Evolutionary conservation across 2,329 filamentous ascomycete genomes (phyloP).

Genomic region (Pseudogymnoascus sp.): DNA sequence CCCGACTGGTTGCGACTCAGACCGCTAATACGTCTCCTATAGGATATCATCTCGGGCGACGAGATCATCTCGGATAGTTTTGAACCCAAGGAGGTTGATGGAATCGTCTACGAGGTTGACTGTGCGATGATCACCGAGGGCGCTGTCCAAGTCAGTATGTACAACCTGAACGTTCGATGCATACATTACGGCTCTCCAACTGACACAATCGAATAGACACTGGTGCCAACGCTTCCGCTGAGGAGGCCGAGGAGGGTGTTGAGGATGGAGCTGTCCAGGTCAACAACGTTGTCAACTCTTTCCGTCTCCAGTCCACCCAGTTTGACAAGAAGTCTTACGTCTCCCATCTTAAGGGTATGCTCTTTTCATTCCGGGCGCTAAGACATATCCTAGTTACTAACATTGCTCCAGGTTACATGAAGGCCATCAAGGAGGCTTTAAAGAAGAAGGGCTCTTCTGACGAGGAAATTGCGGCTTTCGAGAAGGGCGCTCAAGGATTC

Average conservation of each 20-base stretch:
- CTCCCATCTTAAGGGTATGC: conserved; percentile 73
- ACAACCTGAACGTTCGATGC: conserved; percentile 7
- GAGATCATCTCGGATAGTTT: conserved; percentile 97
- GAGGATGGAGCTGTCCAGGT: conserved; percentile 68
- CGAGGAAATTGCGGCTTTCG: conserved; percentile 69
- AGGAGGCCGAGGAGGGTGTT: conserved; percentile 70
- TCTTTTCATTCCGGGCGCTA: background rate
- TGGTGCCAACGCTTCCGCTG: conserved; percentile 94
- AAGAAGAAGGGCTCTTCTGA: conserved; percentile 54
- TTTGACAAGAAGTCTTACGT: conserved; percentile 90
- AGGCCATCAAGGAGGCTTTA: conserved; percentile 69
- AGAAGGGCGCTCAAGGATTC: conserved; percentile 64
- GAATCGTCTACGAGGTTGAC: conserved; percentile 81
- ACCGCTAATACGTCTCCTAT: conserved; percentile 9
- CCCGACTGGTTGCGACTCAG: conserved; percentile 8
- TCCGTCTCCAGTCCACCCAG: conserved; percentile 71
- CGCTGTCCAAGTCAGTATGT: conserved; percentile 61
- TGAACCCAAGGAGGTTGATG: conserved; percentile 72
- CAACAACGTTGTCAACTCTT: conserved; percentile 89
- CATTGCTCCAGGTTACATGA: conserved; percentile 70
- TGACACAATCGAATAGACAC: conserved; percentile 49
- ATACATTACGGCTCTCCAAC: background rate
- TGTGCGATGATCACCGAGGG: conserved; percentile 83
- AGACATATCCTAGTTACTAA: conserved; percentile 16
- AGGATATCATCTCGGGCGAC: conserved; percentile 87